A percentile compares a stretch with the other conserved stretches of the same genome.
Evolutionary conservation across 768 basidiomycete genomes (phyloP).

Genomic region (Roridomyces roridus): DNA sequence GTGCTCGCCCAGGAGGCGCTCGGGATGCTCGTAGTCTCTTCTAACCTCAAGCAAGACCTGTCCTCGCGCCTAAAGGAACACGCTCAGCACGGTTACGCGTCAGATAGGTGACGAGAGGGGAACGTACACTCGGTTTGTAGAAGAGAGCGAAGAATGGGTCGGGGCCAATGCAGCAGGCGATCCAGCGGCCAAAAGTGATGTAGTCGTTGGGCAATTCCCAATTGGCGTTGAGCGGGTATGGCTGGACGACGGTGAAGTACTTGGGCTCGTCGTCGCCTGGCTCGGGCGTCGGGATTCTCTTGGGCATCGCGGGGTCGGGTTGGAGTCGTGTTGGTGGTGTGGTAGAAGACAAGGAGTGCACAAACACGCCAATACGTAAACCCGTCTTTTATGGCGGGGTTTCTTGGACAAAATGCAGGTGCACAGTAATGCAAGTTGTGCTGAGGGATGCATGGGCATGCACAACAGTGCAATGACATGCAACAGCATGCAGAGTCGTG

Average conservation of each 20-base stretch:
- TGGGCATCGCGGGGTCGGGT: slow-evolving; percentile 28
- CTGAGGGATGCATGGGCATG: too few species aligned
- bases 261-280: slow-evolving; percentile 49
- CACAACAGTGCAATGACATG: too few species aligned
- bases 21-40: slow-evolving; percentile 39
- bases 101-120: background rate
- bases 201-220: slow-evolving; percentile 48
- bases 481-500: too few species aligned
- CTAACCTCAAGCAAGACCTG: slow-evolving; percentile 58
- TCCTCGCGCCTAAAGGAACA: slow-evolving; percentile 42
- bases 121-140: slow-evolving; percentile 52
- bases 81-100: background rate
- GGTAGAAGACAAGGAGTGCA: background rate
- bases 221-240: slow-evolving; percentile 56
- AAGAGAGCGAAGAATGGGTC: slow-evolving; percentile 48
- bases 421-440: too few species aligned
- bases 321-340: background rate
- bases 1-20: slow-evolving; percentile 56
- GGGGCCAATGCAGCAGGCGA: slow-evolving; percentile 48
- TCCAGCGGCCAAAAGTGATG: slow-evolving; percentile 51
- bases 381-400: too few species aligned
- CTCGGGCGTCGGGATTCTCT: slow-evolving; percentile 33
- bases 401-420: too few species aligned
- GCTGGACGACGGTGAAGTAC: slow-evolving; percentile 53
- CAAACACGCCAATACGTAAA: too few species aligned